These are phyloP conservation scores for Populus alba DNA, from an alignment of 345 rosid genomes.

Conservation along the genomic window DNA sequence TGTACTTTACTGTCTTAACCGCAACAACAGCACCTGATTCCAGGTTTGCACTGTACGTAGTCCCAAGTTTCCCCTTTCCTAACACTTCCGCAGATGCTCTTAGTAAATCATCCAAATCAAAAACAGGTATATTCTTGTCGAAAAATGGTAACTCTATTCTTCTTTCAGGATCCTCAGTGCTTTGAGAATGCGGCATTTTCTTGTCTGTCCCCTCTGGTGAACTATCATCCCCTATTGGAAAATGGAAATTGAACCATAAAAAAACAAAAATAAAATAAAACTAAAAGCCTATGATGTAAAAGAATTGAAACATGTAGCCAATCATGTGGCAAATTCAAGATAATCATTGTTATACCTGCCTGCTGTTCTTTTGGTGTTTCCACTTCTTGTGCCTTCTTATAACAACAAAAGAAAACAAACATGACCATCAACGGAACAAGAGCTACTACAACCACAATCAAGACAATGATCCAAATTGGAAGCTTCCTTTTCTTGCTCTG, in stretches of 20 bases:
- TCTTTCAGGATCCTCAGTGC: conserved; percentile 41
- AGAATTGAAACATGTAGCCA: not conserved
- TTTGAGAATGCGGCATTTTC: conserved; percentile 14
- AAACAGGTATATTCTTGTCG: conserved; percentile 29
- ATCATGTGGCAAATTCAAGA: not conserved
- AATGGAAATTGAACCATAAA: not conserved
- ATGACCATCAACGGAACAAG: conserved; percentile 29
- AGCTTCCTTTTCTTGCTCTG: conserved; percentile 12
- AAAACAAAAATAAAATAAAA: too few relatives aligned
- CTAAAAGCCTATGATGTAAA: not conserved
- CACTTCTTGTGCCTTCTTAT: conserved; percentile 15
- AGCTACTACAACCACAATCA: conserved; percentile 33
- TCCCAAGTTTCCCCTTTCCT: conserved; percentile 49
- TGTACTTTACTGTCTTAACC: conserved; percentile 41
- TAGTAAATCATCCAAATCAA: conserved; percentile 58
- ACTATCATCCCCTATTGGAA: not conserved
- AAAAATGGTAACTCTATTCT: conserved; percentile 44
- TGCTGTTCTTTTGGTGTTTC: conserved; percentile 14
- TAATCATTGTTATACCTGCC: conserved; percentile 1
- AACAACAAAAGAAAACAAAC: conserved; percentile 27
- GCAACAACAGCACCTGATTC: conserved; percentile 45
- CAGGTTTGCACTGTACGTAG: conserved; percentile 45
- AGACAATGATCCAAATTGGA: conserved; percentile 22
- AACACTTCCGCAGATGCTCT: conserved; percentile 52
- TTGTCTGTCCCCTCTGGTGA: conserved; percentile 16